Base-by-base conservation (phyloP, 2,329 filamentous ascomycete genomes). In the Epichloe uncinata region DNA sequence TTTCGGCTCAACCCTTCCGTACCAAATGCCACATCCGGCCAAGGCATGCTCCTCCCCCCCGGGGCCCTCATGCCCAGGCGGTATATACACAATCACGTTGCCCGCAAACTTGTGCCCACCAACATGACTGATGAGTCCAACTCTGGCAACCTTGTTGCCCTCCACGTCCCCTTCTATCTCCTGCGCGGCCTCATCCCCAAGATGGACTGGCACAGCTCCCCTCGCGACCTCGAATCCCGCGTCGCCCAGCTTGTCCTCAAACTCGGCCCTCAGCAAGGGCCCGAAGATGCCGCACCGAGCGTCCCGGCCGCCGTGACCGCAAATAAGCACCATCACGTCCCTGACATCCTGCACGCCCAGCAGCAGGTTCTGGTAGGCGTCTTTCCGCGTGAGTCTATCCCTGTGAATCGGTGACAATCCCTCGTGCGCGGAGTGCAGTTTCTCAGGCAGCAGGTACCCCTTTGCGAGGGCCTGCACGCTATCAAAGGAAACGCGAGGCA, bases 101-200 rank as follows among this genome's bases (percentile, higher is more conserved):
- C 87, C 87, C 0, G 87, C 87, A 62, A 84, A 91, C 63, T 89
- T 90, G 66, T 94, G 87, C 0, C 87, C 87, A 1, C 87, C 86
- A 48, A 94, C 82, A 59, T 94, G 87, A 53, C 82, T 87, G 50
- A 90, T 85, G 49, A 84, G 60, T 0, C 79, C 87, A 0, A 90
- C 76, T 45, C 81, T 70, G 2, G 81, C 84, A 1, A 73, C 69
- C 6, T 52, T 56, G 55, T 53, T 56, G 15, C 45, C 46, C 30
- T 40, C 48, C 0, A 43, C 42, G 4, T 52, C 52, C 5, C 57
- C 58, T 16, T 58, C 56, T 48, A 63, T 57, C 33, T 54, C 52
- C 9, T 36, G 16, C 42, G 49, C 42, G 1, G 37, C 49, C 9
- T 56, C 54, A 2, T 50, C 42, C 12, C 13, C 13, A 5, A 50